Evolutionary conservation across 176 grass and related monocot genomes (phyloP).

Genomic region (Cymbopogon citratus): DNA sequence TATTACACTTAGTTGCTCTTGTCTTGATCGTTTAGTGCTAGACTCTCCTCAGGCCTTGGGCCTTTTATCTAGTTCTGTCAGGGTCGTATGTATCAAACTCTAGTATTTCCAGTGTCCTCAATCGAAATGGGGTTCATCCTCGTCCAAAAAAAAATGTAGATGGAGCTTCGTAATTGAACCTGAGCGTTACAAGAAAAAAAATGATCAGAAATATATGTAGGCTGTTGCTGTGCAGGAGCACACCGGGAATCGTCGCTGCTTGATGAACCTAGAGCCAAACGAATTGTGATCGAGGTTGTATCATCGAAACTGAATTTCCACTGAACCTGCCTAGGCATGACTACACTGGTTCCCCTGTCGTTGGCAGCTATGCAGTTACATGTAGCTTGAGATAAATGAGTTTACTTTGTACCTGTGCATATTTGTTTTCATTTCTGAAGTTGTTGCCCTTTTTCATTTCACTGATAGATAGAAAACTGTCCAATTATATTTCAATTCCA

Average conservation of each 20-base stretch:
- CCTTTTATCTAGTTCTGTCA: no score
- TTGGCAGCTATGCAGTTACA: not conserved
- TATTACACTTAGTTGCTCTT: no score
- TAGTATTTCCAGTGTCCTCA: no score
- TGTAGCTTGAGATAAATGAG: constrained; percentile 19
- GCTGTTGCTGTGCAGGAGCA: not conserved
- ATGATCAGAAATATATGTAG: not conserved
- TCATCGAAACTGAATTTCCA: constrained; percentile 1
- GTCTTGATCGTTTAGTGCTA: no score
- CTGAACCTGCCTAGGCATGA: not conserved
- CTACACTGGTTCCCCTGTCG: not conserved
- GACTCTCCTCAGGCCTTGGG: no score
- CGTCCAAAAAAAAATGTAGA: no score
- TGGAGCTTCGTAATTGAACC: not conserved
- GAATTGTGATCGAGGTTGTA: constrained; percentile 9
- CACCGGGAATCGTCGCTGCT: not conserved
- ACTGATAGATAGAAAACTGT: no score
- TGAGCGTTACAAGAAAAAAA: not conserved
- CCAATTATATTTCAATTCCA: no score
- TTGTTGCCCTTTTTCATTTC: no score
- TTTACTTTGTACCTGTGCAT: constrained; percentile 34
- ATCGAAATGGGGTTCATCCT: no score
- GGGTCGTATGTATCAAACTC: no score
- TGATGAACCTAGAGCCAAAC: not conserved
- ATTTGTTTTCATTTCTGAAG: no score